phyloP scores from a whole-genome alignment of 1,139 yeast species.

The Kluyveromyces marxianus region DNA sequence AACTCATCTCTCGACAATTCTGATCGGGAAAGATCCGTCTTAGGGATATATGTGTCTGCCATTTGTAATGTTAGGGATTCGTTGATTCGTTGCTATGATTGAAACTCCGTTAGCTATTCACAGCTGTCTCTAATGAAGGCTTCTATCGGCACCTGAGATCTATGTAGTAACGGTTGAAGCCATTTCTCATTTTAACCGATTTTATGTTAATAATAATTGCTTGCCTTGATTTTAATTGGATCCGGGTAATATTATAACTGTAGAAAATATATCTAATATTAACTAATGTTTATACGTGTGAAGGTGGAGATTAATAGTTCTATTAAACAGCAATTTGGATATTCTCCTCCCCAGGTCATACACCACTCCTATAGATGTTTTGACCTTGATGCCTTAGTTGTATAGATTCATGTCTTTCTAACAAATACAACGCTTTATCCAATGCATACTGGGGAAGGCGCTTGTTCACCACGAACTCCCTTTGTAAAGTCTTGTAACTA shows the following conservation, averaged over 20 bases:
- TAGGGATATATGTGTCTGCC: slow-evolving; percentile 38
- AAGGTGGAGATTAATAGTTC: too few relatives aligned
- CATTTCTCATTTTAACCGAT: too few relatives aligned
- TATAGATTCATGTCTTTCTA: slow-evolving; percentile 82
- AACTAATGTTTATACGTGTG: too few relatives aligned
- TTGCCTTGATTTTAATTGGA: background rate
- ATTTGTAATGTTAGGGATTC: background rate
- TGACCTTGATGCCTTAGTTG: slow-evolving; percentile 86
- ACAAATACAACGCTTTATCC: slow-evolving; percentile 71
- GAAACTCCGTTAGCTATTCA: too few relatives aligned
- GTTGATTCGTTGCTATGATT: background rate
- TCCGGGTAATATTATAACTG: background rate
- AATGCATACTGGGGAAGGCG: slow-evolving; percentile 63
- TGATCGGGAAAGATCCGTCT: slow-evolving; percentile 63
- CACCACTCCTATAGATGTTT: slow-evolving; percentile 75
- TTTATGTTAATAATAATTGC: too few relatives aligned
- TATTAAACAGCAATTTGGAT: background rate
- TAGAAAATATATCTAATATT: background rate
- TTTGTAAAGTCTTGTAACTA: slow-evolving; percentile 71
- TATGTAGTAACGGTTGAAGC: too few relatives aligned
- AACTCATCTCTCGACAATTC: slow-evolving; percentile 79
- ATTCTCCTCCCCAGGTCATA: slow-evolving; percentile 27
- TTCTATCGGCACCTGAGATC: too few relatives aligned
- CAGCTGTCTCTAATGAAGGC: too few relatives aligned
- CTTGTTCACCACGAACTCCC: slow-evolving; percentile 74